Percentiles rank a stretch among this genome's conserved stretches.
Conservation (phyloP, 176 grass and related monocot species). For the Hyparrhenia diplandra region DNA sequence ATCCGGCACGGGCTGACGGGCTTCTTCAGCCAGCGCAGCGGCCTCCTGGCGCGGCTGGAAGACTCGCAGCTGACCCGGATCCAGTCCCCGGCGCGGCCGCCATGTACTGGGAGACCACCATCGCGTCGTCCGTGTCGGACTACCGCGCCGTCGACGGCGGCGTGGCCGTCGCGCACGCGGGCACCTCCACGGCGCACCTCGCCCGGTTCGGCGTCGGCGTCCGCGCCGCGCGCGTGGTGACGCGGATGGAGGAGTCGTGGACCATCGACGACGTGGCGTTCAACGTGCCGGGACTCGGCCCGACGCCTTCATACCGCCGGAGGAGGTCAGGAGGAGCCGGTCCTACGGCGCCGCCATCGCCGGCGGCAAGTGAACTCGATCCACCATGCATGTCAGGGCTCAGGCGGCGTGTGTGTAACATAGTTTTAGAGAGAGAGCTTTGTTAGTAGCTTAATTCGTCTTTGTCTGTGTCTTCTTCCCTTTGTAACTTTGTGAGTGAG, state of each 20-base stretch:
- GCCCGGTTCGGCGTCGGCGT: constrained; percentile 82
- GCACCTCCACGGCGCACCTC: constrained; percentile 68
- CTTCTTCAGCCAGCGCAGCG: constrained; percentile 96
- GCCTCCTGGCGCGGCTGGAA: constrained; percentile 70
- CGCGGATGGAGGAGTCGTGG: constrained; percentile 94
- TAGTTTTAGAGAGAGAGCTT: constrained; percentile 12
- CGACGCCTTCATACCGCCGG: constrained; percentile 90
- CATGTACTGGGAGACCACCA: constrained; percentile 98
- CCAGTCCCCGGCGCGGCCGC: constrained; percentile 77
- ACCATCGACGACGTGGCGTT: constrained; percentile 88
- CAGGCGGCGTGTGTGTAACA: background rate
- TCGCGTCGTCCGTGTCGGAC: constrained; percentile 52
- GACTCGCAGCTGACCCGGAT: constrained; percentile 92
- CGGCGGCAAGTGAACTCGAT: constrained; percentile 31
- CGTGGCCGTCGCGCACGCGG: constrained; percentile 65
- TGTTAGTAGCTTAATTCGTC: constrained; percentile 29
- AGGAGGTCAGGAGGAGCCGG: constrained; percentile 73
- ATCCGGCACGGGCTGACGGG: constrained; percentile 87
- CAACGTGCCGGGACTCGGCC: constrained; percentile 77
- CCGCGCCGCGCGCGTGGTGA: constrained; percentile 62
- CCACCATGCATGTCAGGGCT: background rate
- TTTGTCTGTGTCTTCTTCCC: constrained; percentile 3
- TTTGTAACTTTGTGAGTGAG: background rate
- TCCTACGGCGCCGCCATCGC: constrained; percentile 53
- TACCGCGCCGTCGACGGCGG: constrained; percentile 69